Base-by-base conservation (phyloP, 176 grass and related monocot genomes). In the Rhynchospora breviuscula region DNA sequence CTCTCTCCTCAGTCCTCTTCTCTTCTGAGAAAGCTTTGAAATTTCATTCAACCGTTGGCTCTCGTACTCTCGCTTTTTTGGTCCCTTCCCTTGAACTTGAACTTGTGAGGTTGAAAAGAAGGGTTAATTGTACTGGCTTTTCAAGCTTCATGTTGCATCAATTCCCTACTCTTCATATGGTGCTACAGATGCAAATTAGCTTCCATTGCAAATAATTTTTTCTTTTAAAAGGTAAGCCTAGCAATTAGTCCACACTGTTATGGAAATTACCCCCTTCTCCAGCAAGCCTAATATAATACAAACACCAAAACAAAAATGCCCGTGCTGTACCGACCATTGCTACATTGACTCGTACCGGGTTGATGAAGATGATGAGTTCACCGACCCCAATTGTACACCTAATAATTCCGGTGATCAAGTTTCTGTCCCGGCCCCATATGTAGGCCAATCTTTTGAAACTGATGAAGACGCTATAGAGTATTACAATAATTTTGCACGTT, bases 391-490 rank as follows among this genome's bases (percentile, higher is more conserved):
- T 65, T 68, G 71, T n/a, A 56, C 46, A 26, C 67, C 78, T 2
- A 66, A 82, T 58, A 59, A 31, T 49, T 81, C 81, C 68, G 21
- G 52, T 15, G 71, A 79, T 12, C 83, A 78, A 57, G 43, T 18
- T 61, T 22, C 74, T 7, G 78, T 85, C 12, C 49, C 53, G 0
- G 18, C 78, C 21, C 89, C 85, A 14, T 82, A 85, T 60, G 74
- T 90, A 4, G 89, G 89, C 45, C 89, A 90, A 63, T 85, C 76
- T 47, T 90, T 90, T 59, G 62, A 87, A 69, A 90, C 76, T 10
- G 89, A 90, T 14, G 76, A 85, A 51, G 85, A 87, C 52, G 89
- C 85, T 11, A 85, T 87, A 76, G 89, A 87, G 63, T 87, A 82
- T 25, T 90, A 90, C 75, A 90, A 68, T 10, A 90, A 82, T 56